Conservation (phyloP, 129 eudicot genomes). For the Erigeron canadensis region DNA sequence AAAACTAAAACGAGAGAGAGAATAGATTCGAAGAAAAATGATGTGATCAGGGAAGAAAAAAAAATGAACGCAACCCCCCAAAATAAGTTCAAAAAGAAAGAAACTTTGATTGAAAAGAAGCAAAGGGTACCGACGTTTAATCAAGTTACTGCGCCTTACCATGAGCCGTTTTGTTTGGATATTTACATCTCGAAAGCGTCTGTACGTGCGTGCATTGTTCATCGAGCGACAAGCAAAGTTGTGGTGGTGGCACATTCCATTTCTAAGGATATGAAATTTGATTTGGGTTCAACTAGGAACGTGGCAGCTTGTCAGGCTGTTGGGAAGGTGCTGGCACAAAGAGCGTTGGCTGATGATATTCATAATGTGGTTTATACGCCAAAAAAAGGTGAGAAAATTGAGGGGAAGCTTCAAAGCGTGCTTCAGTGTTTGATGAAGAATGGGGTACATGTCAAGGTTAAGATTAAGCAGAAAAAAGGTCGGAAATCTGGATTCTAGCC, state of each 20-base stretch:
- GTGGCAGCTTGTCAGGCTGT: conserved; percentile 66
- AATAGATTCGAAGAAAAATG: conserved; percentile 20
- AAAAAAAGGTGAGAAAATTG: conserved; percentile 75
- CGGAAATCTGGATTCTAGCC: conserved; percentile 7
- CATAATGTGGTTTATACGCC: conserved; percentile 85
- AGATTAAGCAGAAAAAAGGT: conserved; percentile 57
- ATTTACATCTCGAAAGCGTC: conserved; percentile 76
- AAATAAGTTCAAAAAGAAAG: conserved; percentile 12
- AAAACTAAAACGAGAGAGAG: conserved; percentile 39
- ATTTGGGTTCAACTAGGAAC: conserved; percentile 67
- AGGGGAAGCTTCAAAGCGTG: conserved; percentile 75
- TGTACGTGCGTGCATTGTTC: conserved; percentile 89
- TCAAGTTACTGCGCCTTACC: conserved; percentile 83
- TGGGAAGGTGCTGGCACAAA: conserved; percentile 73
- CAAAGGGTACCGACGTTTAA: conserved; percentile 72
- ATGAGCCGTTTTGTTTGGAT: conserved; percentile 95
- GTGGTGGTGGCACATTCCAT: conserved; percentile 86
- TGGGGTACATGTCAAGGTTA: conserved; percentile 79
- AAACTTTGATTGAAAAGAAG: conserved; percentile 39
- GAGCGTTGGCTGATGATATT: conserved; percentile 91
- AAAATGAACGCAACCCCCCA: conserved; percentile 23
- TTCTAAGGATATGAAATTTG: conserved; percentile 86
- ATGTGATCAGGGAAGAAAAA: conserved; percentile 30
- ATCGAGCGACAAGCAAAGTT: conserved; percentile 85
- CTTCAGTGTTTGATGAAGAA: conserved; percentile 55